These are phyloP conservation scores for Fusarium stilboides DNA, from an alignment of 2,329 filamentous ascomycete genomes.

Conservation along the genomic window DNA sequence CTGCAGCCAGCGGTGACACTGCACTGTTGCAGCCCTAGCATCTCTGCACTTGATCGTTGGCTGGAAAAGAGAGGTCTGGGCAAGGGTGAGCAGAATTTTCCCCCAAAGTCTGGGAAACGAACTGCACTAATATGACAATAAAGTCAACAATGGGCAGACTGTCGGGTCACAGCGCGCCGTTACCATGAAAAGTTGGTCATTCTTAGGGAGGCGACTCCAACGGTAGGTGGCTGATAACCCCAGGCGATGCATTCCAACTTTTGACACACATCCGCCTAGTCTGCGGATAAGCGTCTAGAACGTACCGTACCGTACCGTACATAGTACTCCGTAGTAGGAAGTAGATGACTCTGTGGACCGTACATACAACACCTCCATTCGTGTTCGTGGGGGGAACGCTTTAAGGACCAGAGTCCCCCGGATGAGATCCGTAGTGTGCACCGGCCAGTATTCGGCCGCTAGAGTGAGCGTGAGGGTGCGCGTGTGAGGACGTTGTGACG, in stretches of 20 bases:
- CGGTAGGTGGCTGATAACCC: constrained; percentile 29
- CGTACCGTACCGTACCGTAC: too few species aligned
- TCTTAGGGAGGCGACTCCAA: constrained; percentile 27
- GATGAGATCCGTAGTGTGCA: constrained; percentile 37
- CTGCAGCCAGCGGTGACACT: constrained; percentile 27
- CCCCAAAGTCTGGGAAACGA: constrained; percentile 36
- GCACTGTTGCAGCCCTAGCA: constrained; percentile 38
- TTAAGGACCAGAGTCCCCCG: constrained; percentile 35
- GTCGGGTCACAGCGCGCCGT: constrained; percentile 33
- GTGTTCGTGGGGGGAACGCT: constrained; percentile 8
- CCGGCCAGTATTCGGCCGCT: constrained; percentile 33
- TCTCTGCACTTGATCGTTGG: constrained; percentile 40
- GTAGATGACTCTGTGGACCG: constrained; percentile 29
- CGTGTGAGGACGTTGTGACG: constrained; percentile 43
- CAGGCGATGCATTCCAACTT: constrained; percentile 34
- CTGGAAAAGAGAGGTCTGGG: constrained; percentile 25
- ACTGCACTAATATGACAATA: constrained; percentile 13
- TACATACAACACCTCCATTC: constrained; percentile 18
- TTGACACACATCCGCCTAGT: constrained; percentile 30
- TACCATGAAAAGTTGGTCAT: constrained; percentile 26
- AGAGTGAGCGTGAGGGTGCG: constrained; percentile 32
- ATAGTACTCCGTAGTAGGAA: constrained; percentile 2
- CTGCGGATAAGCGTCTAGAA: constrained; percentile 11
- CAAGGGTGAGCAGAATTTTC: constrained; percentile 17
- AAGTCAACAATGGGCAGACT: constrained; percentile 37